Percentiles rank a stretch among this genome's conserved stretches.
Conservation (phyloP, 495 filamentous ascomycete genomes). For the Penicillium simplicissimum region DNA sequence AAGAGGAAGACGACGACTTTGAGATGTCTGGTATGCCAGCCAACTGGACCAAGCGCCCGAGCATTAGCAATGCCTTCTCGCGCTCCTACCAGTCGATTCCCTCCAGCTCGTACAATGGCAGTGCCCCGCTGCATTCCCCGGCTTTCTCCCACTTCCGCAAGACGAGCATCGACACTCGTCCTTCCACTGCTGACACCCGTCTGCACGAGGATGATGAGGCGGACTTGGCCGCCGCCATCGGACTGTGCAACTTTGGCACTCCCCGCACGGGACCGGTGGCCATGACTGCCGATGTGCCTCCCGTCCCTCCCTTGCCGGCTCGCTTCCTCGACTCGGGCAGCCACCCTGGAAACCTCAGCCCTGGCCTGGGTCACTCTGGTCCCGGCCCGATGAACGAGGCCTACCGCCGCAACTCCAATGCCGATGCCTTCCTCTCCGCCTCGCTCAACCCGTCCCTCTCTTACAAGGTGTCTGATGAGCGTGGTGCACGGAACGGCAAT, state of each 20-base stretch:
- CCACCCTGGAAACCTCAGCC: constrained; percentile 29
- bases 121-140: constrained; percentile 47
- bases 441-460: constrained; percentile 50
- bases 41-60: constrained; percentile 46
- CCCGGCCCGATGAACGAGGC: constrained; percentile 43
- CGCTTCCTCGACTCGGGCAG: constrained; percentile 44
- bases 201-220: constrained; percentile 62
- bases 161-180: constrained; percentile 64
- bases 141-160: constrained; percentile 49
- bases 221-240: constrained; percentile 82
- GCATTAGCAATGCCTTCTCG: constrained; percentile 66
- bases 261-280: constrained; percentile 69
- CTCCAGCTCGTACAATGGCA: constrained; percentile 54
- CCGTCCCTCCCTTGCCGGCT: constrained; percentile 79
- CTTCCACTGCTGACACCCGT: constrained; percentile 59
- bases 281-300: constrained; percentile 75
- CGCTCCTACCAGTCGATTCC: constrained; percentile 82
- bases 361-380: constrained; percentile 28
- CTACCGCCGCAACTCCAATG: constrained; percentile 35
- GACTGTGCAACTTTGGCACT: constrained; percentile 88
- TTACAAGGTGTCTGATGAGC: constrained; percentile 52
- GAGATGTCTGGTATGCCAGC: constrained; percentile 43
- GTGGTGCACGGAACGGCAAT: constrained; percentile 37
- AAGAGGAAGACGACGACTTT: constrained; percentile 43
- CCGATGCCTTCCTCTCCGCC: constrained; percentile 40